These are phyloP conservation scores for Onygenales sp. DNA, from an alignment of 2,329 filamentous ascomycete genomes.

Conservation along the genomic window DNA sequence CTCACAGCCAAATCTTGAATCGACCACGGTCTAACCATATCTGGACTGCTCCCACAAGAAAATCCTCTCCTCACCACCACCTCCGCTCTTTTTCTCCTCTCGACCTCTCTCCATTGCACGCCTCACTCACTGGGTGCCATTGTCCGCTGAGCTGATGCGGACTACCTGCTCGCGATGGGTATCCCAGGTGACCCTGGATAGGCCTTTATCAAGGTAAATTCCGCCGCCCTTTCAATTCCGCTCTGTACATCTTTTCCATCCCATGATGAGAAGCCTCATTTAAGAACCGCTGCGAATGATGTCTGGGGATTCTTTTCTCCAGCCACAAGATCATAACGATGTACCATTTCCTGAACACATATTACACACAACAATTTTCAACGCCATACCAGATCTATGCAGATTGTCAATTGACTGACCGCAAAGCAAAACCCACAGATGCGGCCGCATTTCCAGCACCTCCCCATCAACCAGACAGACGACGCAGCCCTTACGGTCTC, in stretches of 20 bases:
- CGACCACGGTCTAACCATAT: no score
- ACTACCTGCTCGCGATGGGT: slow-evolving; percentile 28
- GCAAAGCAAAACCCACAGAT: background rate
- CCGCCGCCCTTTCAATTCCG: no score
- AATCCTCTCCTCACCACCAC: background rate
- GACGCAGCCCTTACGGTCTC: background rate
- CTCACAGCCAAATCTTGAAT: no score
- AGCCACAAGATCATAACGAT: slow-evolving; percentile 35
- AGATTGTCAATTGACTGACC: no score
- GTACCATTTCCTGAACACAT: background rate
- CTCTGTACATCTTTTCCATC: slow-evolving; percentile 12
- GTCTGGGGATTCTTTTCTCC: slow-evolving; percentile 23
- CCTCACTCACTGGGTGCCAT: background rate
- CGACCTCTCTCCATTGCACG: background rate
- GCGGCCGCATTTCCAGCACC: background rate
- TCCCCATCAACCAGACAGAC: background rate
- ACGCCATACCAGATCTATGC: no score
- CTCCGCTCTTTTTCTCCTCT: background rate
- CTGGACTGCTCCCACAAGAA: no score
- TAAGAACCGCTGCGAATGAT: slow-evolving; percentile 64
- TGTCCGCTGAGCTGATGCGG: slow-evolving; percentile 24
- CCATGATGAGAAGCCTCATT: slow-evolving; percentile 14
- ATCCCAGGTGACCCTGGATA: slow-evolving; percentile 22
- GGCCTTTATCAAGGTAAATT: slow-evolving; percentile 23
- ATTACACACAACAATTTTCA: background rate